These are phyloP conservation scores for Coemansia asiatica DNA, from an alignment of 192 early-diverging fungal species.

Conservation along the genomic window DNA sequence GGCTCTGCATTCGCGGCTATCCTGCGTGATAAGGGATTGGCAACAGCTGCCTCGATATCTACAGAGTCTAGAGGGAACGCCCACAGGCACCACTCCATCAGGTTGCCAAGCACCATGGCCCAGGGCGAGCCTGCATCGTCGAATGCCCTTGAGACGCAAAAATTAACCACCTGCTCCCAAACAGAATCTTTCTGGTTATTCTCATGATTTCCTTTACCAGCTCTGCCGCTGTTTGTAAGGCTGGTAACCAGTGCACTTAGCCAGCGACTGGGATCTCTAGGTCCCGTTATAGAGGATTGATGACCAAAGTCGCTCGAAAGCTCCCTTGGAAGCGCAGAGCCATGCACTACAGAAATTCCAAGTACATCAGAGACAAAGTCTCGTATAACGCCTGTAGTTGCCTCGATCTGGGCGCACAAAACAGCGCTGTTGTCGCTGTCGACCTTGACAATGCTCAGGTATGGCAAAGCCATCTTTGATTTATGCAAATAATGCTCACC, in stretches of 20 bases:
- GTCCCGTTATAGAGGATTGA: background rate
- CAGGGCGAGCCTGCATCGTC: conserved; percentile 19
- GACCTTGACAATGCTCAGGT: conserved; percentile 12
- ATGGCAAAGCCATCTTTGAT: background rate
- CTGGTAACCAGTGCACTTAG: conserved; percentile 4
- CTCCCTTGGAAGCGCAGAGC: conserved; percentile 5
- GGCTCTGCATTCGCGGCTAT: background rate
- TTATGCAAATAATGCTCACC: background rate
- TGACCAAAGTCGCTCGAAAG: background rate
- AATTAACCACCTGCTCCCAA: conserved; percentile 17
- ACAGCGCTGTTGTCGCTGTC: conserved; percentile 10
- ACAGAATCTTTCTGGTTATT: background rate
- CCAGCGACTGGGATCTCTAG: conserved; percentile 35
- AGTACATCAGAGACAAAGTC: conserved; percentile 29
- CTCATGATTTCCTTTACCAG: background rate
- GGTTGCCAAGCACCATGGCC: conserved; percentile 28
- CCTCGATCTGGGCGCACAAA: conserved; percentile 13
- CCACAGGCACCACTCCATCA: conserved; percentile 42
- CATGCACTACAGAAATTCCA: conserved; percentile 13
- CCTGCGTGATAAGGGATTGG: conserved; percentile 20
- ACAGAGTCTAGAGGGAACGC: conserved; percentile 13
- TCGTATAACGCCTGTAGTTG: conserved; percentile 22
- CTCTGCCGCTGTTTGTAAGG: background rate
- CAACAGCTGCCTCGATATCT: conserved; percentile 27
- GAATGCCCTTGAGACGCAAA: background rate